Conservation (phyloP, 208 protist species). For the Porcisia deanei region DNA sequence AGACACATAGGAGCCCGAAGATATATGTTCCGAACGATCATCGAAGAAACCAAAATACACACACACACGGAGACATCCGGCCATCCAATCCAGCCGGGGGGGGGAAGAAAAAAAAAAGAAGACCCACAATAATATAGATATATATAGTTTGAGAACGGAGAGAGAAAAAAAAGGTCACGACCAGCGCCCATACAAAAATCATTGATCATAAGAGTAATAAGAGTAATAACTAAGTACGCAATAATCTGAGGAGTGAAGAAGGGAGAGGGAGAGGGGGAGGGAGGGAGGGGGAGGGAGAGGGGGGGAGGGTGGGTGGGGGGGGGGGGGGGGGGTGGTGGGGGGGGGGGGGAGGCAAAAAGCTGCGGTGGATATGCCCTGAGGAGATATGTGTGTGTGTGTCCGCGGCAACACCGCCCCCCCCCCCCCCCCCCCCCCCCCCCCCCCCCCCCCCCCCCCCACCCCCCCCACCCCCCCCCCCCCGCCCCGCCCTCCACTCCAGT, state of each 20-base stretch:
- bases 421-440: neutral
- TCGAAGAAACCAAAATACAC: neutral
- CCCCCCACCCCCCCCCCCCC: neutral
- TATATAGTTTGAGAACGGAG: neutral
- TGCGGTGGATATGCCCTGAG: neutral
- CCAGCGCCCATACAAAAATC: neutral
- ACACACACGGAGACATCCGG: neutral
- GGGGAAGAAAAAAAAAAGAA: slow-evolving; percentile 1
- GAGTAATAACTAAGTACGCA: neutral
- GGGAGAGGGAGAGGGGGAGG: no score
- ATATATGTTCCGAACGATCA: no score
- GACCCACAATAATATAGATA: neutral
- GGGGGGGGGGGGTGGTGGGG: neutral
- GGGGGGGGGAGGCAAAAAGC: neutral
- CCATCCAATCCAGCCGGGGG: neutral
- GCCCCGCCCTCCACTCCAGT: neutral
- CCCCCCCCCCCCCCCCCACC: neutral
- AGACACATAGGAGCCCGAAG: neutral
- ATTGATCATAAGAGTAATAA: neutral
- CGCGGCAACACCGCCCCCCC: neutral
- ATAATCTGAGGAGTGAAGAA: neutral
- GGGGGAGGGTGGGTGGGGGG: neutral
- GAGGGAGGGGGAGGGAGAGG: neutral
- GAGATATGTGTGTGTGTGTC: neutral
- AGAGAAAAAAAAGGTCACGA: neutral